Evolutionary conservation across 2,329 filamentous ascomycete species (phyloP).

Genomic region (Stagonosporopsis rhizophila): DNA sequence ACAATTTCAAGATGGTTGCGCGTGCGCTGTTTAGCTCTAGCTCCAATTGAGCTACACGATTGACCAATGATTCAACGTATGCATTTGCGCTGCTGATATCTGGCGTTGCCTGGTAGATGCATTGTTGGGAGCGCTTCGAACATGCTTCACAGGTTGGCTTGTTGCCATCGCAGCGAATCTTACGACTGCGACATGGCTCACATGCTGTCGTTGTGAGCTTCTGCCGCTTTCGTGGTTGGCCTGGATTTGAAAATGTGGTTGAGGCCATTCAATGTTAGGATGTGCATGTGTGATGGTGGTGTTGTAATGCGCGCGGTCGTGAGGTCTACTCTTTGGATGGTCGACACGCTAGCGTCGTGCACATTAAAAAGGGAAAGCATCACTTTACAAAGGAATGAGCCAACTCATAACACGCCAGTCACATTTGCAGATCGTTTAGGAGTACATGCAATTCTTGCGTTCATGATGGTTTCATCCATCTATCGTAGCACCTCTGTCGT

Average conservation of each 20-base stretch:
- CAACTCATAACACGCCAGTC: neutral
- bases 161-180: constrained; percentile 17
- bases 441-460: constrained; percentile 7
- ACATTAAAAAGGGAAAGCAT: constrained; percentile 1
- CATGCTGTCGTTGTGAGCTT: constrained; percentile 17
- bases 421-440: neutral
- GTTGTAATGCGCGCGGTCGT: constrained; percentile 5
- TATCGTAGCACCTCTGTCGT: constrained; percentile 10
- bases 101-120: constrained; percentile 13
- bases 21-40: constrained; percentile 10
- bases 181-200: constrained; percentile 17
- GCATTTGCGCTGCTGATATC: constrained; percentile 6
- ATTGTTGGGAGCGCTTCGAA: constrained; percentile 10
- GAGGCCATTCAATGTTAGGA: neutral
- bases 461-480: constrained; percentile 12
- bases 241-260: neutral
- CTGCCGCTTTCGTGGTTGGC: constrained; percentile 5
- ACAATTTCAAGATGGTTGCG: constrained; percentile 2
- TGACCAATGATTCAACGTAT: constrained; percentile 14
- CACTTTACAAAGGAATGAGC: constrained; percentile 3
- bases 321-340: neutral
- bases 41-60: constrained; percentile 15
- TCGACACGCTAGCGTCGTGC: constrained; percentile 8
- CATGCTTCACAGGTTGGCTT: constrained; percentile 16
- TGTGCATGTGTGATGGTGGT: neutral